Conservation (phyloP, 2,329 filamentous ascomycete genomes). For the Fusarium heterosporum region DNA sequence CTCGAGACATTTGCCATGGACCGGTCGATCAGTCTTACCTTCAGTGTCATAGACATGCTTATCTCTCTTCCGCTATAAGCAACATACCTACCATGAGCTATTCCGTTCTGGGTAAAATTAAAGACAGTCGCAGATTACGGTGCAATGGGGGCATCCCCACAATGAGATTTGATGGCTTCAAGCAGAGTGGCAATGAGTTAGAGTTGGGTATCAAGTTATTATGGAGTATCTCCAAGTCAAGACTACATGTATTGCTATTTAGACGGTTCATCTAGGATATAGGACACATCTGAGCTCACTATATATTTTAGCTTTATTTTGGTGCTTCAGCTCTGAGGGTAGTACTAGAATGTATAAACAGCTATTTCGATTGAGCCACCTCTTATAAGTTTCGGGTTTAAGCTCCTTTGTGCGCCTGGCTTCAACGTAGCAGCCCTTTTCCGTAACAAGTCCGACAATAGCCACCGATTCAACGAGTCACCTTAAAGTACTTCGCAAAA, state of each 20-base stretch:
- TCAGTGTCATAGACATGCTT: neutral
- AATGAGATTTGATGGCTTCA: neutral
- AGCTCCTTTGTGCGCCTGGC: no score
- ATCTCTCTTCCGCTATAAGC: neutral
- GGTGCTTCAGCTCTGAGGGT: no score
- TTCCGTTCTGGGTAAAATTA: no score
- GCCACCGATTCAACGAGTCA: neutral
- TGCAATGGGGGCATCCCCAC: neutral
- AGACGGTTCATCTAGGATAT: no score
- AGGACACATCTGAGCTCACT: no score
- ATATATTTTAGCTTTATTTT: no score
- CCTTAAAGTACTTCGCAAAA: neutral
- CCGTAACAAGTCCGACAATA: no score
- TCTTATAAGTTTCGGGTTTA: no score
- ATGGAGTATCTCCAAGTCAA: constrained; percentile 4
- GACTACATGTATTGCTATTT: neutral
- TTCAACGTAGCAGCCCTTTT: no score
- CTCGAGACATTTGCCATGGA: constrained; percentile 5
- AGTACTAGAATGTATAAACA: no score
- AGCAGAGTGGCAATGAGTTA: neutral
- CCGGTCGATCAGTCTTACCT: neutral
- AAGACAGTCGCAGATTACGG: neutral
- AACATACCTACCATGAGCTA: no score
- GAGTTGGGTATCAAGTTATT: constrained; percentile 5
- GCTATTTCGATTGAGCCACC: no score